Evolutionary conservation across 768 basidiomycete species (phyloP), one percentile per base, ranked within the genome.

Genomic region (Lepiota venenata): DNA sequence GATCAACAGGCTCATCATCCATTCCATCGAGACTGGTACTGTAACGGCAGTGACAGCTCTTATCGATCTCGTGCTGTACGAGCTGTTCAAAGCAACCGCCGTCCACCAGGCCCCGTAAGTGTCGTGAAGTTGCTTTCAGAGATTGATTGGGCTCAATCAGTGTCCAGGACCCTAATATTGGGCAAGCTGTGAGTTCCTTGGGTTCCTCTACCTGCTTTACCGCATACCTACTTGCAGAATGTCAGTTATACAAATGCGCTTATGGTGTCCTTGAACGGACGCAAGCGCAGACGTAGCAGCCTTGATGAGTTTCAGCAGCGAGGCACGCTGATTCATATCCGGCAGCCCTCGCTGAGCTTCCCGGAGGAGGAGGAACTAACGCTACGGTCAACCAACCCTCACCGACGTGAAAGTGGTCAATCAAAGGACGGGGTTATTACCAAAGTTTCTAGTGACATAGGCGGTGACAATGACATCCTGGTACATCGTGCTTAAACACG

Each of bases 1-100:
- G 55, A 40, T 58, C 43, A 58, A 58, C 29, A 55, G 42, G 32
- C 50, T 58, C 15, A 51, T 58, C 21, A 38, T 56, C 12, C 48
- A 56, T 21, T 42, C 58, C 11, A 56, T 58, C n/a, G 58, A 58
- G 44, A 58, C 58, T 42, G 58, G 58, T 8, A 42, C 58, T 8
- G 38, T 58, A 6, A 58, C 58, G 14, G 58, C 55, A n/a, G 12
- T 52, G 9, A 47, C 50, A 12, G 53, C 52, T 8, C 20, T 50
- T 27, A 21, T 56, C 29, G 54, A 58, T 11, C 48, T 58, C 9
- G 37, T 53, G 1, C 27, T 58, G 15, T 58, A 39, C 38, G 52
- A 54, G 16, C 36, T 54, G 16, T 54, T 40, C 38, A 54, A 47
- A 40, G 27, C 46, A 14, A 39, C 52, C 21, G 46, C 44, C 37